These are phyloP conservation scores for Osmanthus fragrans DNA, from an alignment of 257 asterid species.

Conservation along the genomic window DNA sequence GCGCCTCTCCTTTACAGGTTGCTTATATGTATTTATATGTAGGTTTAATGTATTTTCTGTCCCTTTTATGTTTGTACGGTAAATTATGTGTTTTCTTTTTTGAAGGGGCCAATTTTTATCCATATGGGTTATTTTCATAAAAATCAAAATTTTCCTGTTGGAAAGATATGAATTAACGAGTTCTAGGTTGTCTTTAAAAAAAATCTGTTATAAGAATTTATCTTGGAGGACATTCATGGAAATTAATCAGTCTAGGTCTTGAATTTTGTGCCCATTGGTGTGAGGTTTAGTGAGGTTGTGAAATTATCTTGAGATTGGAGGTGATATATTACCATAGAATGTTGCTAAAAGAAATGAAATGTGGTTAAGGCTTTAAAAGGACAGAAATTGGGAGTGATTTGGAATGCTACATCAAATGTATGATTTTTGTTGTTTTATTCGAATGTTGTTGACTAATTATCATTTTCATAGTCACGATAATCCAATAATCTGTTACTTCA, in stretches of 20 bases:
- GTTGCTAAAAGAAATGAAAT: not conserved
- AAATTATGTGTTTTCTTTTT: not conserved
- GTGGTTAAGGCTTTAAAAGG: not conserved
- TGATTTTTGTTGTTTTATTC: too few relatives aligned
- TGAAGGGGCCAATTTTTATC: not conserved
- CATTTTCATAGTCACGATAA: not conserved
- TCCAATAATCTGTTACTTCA: not conserved
- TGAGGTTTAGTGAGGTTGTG: not conserved
- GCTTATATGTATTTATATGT: not conserved
- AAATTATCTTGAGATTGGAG: not conserved
- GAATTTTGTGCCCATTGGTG: not conserved
- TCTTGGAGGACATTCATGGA: not conserved
- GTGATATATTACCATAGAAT: not conserved
- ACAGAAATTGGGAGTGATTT: not conserved
- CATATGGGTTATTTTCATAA: not conserved
- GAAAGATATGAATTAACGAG: not conserved
- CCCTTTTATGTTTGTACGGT: not conserved
- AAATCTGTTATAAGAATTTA: not conserved
- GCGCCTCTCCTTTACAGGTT: slow-evolving; percentile 72
- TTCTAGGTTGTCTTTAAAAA: slow-evolving; percentile 1
- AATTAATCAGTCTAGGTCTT: not conserved
- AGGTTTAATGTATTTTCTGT: not conserved
- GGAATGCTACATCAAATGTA: too few relatives aligned
- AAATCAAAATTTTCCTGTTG: not conserved
- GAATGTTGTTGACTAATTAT: too few relatives aligned